These are phyloP conservation scores for Geoglossum glabrum DNA, from an alignment of 495 filamentous ascomycete genomes.

Conservation along the genomic window DNA sequence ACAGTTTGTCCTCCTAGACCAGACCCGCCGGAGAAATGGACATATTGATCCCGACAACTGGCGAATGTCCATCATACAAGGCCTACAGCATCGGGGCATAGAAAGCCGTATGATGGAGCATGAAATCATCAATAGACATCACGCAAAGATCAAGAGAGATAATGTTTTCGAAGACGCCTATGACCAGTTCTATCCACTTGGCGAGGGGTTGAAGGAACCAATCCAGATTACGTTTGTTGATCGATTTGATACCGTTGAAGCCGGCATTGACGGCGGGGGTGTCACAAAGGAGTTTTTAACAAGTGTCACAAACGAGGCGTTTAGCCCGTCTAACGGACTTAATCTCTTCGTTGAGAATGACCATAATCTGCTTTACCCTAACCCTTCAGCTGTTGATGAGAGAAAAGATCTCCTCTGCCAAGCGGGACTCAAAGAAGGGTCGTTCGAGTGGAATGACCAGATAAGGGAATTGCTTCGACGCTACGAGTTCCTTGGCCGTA, in stretches of 20 bases:
- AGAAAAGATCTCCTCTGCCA: constrained; percentile 35
- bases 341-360: constrained; percentile 69
- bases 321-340: constrained; percentile 32
- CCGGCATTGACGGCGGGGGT: constrained; percentile 90
- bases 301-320: constrained; percentile 74
- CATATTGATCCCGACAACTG: constrained; percentile 60
- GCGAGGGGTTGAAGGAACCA: constrained; percentile 76
- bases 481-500: constrained; percentile 81
- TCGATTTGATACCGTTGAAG: constrained; percentile 66
- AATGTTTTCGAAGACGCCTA: constrained; percentile 74
- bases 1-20: constrained; percentile 72
- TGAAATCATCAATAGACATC: constrained; percentile 46
- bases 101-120: constrained; percentile 13
- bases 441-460: constrained; percentile 31
- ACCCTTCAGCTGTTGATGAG: constrained; percentile 62
- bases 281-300: constrained; percentile 97
- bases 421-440: constrained; percentile 30
- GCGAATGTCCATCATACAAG: constrained; percentile 41
- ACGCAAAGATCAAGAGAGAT: constrained; percentile 63
- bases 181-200: constrained; percentile 61
- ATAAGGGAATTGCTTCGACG: constrained; percentile 44
- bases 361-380: constrained; percentile 78
- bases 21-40: constrained; percentile 53
- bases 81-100: constrained; percentile 13
- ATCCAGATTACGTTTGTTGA: constrained; percentile 97